These are phyloP conservation scores for Scleroderma citrinum DNA, from an alignment of 768 basidiomycete species.

Conservation along the genomic window DNA sequence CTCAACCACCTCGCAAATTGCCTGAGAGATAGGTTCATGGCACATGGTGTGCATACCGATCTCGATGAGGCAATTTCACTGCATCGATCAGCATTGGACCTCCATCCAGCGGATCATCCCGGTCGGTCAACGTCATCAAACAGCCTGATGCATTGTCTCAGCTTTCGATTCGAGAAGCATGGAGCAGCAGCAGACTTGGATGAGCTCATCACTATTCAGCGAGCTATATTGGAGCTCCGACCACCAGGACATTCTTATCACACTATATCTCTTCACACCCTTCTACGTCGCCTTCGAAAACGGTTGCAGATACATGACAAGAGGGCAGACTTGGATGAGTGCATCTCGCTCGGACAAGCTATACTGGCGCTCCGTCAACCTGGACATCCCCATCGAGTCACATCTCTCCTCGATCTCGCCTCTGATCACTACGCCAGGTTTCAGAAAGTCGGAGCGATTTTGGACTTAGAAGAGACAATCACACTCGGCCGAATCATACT, in stretches of 20 bases:
- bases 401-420: too few relatives aligned
- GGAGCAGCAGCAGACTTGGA: neutral
- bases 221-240: neutral
- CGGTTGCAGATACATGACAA: too few relatives aligned
- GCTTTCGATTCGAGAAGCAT: neutral
- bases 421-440: too few relatives aligned
- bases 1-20: neutral
- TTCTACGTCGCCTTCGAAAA: too few relatives aligned
- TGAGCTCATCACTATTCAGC: neutral
- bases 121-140: neutral
- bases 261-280: neutral
- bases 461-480: too few relatives aligned
- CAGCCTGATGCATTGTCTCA: neutral
- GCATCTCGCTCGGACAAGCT: too few relatives aligned
- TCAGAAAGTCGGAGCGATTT: too few relatives aligned
- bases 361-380: too few relatives aligned
- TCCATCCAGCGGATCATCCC: neutral
- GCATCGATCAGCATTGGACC: neutral
- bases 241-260: neutral
- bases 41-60: neutral
- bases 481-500: too few relatives aligned
- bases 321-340: too few relatives aligned
- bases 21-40: neutral
- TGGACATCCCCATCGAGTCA: too few relatives aligned
- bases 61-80: neutral